Conservation (phyloP, 2,329 filamentous ascomycete genomes). For the Xylariales sp. region DNA sequence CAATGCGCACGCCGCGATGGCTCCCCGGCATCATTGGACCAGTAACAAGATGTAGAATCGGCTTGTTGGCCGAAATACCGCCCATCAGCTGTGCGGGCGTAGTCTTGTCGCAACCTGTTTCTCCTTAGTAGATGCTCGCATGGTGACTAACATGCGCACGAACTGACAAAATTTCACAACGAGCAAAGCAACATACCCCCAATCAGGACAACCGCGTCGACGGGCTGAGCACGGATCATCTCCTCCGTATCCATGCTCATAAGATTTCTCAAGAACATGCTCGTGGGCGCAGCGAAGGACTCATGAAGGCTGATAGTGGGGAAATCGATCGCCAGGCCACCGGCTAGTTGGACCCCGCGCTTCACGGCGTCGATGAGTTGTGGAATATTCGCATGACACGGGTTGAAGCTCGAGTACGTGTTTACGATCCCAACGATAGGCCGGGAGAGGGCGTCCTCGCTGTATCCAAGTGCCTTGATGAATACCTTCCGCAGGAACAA, state of each 20-base stretch:
- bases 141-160: not conserved
- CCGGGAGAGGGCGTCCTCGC: constrained; percentile 75
- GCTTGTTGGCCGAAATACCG: constrained; percentile 79
- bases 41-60: constrained; percentile 74
- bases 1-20: constrained; percentile 71
- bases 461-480: constrained; percentile 80
- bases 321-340: constrained; percentile 77
- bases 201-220: constrained; percentile 75
- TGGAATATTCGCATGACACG: constrained; percentile 78
- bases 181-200: constrained; percentile 61
- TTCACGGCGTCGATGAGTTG: constrained; percentile 78
- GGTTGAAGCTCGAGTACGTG: constrained; percentile 78
- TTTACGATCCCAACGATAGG: constrained; percentile 82
- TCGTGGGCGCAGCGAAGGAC: constrained; percentile 75
- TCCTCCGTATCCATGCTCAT: constrained; percentile 87
- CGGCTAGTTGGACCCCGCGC: constrained; percentile 73
- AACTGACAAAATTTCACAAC: not conserved
- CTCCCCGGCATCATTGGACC: constrained; percentile 82
- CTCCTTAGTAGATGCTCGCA: constrained; percentile 8
- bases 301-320: constrained; percentile 80
- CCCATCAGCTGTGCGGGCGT: constrained; percentile 81
- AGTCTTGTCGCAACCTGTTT: constrained; percentile 77
- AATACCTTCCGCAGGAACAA: constrained; percentile 81
- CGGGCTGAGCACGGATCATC: constrained; percentile 78
- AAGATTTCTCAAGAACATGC: constrained; percentile 79